Evolutionary conservation across 805 yeast genomes (phyloP).

Genomic region (Candida odintsovae): DNA sequence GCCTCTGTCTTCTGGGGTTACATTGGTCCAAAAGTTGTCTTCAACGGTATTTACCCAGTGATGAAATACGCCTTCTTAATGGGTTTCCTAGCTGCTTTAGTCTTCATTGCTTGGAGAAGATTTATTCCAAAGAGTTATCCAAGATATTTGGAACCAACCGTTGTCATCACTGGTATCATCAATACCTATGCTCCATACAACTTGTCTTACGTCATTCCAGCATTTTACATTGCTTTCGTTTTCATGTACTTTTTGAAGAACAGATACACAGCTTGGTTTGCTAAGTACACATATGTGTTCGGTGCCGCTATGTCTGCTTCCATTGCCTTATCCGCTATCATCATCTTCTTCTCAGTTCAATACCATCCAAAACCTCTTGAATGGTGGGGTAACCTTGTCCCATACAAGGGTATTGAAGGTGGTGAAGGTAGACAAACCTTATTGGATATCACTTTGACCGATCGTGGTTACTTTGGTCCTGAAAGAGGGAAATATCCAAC

Average conservation of each 20-base stretch:
- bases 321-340: constrained; percentile 48
- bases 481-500: constrained; percentile 13
- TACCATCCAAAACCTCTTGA: constrained; percentile 35
- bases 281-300: constrained; percentile 43
- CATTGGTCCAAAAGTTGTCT: constrained; percentile 51
- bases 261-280: constrained; percentile 49
- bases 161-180: constrained; percentile 45
- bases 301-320: constrained; percentile 56
- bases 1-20: constrained; percentile 46
- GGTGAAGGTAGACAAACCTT: constrained; percentile 9
- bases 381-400: constrained; percentile 64
- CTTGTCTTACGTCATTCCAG: constrained; percentile 30
- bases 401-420: constrained; percentile 33
- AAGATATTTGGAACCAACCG: constrained; percentile 40
- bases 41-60: constrained; percentile 52
- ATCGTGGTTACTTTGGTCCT: constrained; percentile 18
- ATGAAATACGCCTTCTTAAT: constrained; percentile 60
- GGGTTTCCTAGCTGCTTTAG: constrained; percentile 36
- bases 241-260: constrained; percentile 39
- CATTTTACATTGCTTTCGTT: constrained; percentile 26
- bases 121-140: constrained; percentile 16
- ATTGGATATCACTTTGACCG: not conserved
- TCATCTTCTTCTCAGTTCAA: constrained; percentile 46
- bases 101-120: constrained; percentile 22
- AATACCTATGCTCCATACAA: constrained; percentile 44